These are phyloP conservation scores for Ceratopteris richardii DNA, from an alignment of 75 land plant species.

Conservation along the genomic window DNA sequence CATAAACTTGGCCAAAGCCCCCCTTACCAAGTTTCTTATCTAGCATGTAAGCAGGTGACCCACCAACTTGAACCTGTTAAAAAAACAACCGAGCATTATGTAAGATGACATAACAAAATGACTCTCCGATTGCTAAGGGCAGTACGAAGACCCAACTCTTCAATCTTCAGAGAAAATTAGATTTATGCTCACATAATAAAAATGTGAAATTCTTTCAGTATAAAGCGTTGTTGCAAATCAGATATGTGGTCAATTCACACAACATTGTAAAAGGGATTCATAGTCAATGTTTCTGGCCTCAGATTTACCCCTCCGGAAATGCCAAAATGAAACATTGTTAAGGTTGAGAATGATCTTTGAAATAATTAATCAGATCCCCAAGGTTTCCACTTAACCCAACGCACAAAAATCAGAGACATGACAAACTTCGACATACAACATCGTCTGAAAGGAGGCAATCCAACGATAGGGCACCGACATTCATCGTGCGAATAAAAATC, in stretches of 20 bases:
- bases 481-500: too few relatives aligned
- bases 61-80: conserved; percentile 83
- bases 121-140: not conserved
- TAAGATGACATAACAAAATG: not conserved
- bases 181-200: not conserved
- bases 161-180: not conserved
- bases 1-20: conserved; percentile 97
- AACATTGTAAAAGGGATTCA: too few relatives aligned
- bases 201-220: not conserved
- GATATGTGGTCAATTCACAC: not conserved
- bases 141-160: not conserved
- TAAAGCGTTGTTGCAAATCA: not conserved
- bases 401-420: too few relatives aligned
- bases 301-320: too few relatives aligned
- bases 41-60: conserved; percentile 72
- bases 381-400: too few relatives aligned
- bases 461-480: too few relatives aligned
- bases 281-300: too few relatives aligned
- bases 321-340: too few relatives aligned
- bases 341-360: too few relatives aligned
- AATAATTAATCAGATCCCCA: too few relatives aligned
- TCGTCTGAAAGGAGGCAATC: too few relatives aligned
- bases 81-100: not conserved
- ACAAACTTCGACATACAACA: too few relatives aligned
- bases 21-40: conserved; percentile 94